Conservation (phyloP, 148 eudicot species). For the Polygonum aviculare region DNA sequence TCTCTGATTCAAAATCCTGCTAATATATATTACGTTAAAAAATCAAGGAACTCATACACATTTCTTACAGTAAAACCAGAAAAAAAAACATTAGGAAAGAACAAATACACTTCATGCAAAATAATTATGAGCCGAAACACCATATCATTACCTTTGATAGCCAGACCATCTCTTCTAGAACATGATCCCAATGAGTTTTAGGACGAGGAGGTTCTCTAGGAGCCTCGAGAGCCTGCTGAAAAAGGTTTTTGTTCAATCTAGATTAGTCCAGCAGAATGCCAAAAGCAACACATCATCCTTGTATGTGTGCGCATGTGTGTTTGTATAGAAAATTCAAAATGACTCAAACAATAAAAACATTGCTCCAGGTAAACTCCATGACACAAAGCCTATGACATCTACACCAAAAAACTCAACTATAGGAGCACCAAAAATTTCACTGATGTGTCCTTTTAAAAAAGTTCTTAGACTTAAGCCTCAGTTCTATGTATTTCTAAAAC, state of each 20-base stretch:
- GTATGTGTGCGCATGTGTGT: neutral
- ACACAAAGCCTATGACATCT: neutral
- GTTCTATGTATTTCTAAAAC: neutral
- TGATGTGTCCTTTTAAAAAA: neutral
- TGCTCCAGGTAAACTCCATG: neutral
- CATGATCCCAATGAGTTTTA: conserved; percentile 99
- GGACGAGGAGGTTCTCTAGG: conserved; percentile 90
- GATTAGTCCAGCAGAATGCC: neutral
- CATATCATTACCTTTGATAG: conserved; percentile 66
- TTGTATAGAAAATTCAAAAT: neutral
- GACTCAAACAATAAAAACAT: neutral
- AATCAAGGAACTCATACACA: neutral
- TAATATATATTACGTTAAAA: conserved; percentile 16
- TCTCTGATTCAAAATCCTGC: conserved; percentile 96
- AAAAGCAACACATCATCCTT: neutral
- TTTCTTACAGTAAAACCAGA: neutral
- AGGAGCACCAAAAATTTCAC: neutral
- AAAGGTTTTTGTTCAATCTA: neutral
- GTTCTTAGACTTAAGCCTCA: neutral
- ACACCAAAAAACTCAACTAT: neutral
- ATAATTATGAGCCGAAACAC: neutral
- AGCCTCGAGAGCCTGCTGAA: conserved; percentile 87
- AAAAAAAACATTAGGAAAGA: neutral
- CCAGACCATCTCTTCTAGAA: conserved; percentile 98
- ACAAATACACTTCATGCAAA: neutral